Evolutionary conservation across 805 yeast species (phyloP), one percentile per base, ranked within the genome.

Genomic region (Candida corydali): DNA sequence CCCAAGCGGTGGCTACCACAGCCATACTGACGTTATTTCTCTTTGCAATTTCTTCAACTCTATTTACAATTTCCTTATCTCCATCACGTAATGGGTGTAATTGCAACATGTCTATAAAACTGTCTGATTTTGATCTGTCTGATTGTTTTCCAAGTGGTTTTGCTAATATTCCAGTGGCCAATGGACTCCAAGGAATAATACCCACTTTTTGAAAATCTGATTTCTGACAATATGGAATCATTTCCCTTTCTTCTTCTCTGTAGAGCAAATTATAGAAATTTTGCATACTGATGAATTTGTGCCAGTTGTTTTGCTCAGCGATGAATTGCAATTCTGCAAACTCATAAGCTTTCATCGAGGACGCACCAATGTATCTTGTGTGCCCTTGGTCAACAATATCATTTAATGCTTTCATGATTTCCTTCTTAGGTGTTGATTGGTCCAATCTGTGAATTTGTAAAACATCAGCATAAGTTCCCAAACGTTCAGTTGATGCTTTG

Each of bases 171-270:
- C 85, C 85, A 41, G 74, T 56, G 4, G 78, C 80, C 38, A 65
- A 54, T 25, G 84, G 83, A 8, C 78, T 70, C 77, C 78, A 80
- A 8, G 85, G 84, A 36, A 76, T 65, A 14, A 78, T 37, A 1
- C 80, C 82, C 25, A 80, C 72, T 32, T 46, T 44, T 8, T 72
- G 72, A 12, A 71, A 70, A 32, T 59, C 61, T 15, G 71, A 57
- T 5, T 48, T 43, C 16, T 52, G 36, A 42, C 82, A 75, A 52
- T 60, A 80, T 18, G 73, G 75, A 41, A 67, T 73, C 69, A 78
- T 61, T 50, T 80, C 86, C n/a, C 77, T 57, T 51, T 80, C 86
- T 38, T 79, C 85, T 49, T 79, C 84, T n/a, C 86, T 61, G 45
- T 74, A 63, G 3, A 78, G 35, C 43, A 80, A 57, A 46, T 76